These are phyloP conservation scores for Dothiorella sarmentorum DNA, from an alignment of 2,329 filamentous ascomycete species.

Conservation along the genomic window DNA sequence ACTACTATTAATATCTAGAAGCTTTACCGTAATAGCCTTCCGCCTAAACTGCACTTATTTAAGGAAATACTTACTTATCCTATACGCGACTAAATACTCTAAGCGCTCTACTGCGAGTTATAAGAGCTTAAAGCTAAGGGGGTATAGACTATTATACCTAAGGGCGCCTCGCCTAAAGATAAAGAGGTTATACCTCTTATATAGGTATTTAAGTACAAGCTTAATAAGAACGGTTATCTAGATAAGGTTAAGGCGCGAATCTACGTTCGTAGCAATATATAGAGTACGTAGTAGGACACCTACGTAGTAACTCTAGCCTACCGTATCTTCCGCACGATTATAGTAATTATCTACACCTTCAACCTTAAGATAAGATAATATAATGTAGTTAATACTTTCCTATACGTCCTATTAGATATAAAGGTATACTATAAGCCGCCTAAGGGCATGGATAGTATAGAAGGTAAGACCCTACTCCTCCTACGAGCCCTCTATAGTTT, in stretches of 20 bases:
- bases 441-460: slow-evolving; percentile 20
- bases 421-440: slow-evolving; percentile 20
- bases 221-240: slow-evolving; percentile 21
- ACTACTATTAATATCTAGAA: too few species aligned
- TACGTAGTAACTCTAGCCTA: slow-evolving; percentile 21
- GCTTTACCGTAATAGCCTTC: too few species aligned
- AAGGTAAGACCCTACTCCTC: slow-evolving; percentile 19
- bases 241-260: slow-evolving; percentile 22
- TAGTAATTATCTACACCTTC: slow-evolving; percentile 24
- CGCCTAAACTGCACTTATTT: too few species aligned
- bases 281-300: slow-evolving; percentile 17
- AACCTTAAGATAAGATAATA: slow-evolving; percentile 23
- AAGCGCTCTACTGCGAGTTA: too few species aligned
- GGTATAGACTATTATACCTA: too few species aligned
- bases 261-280: slow-evolving; percentile 20
- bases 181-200: slow-evolving; percentile 17
- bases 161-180: background rate
- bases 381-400: slow-evolving; percentile 26
- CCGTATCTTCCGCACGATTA: slow-evolving; percentile 22
- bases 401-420: slow-evolving; percentile 21
- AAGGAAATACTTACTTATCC: too few species aligned
- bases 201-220: slow-evolving; percentile 23
- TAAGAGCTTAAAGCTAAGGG: too few species aligned
- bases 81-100: too few species aligned
- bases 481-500: slow-evolving; percentile 25